Base-by-base conservation (phyloP, 2,329 filamentous ascomycete species). In the Microdochium nivale region DNA sequence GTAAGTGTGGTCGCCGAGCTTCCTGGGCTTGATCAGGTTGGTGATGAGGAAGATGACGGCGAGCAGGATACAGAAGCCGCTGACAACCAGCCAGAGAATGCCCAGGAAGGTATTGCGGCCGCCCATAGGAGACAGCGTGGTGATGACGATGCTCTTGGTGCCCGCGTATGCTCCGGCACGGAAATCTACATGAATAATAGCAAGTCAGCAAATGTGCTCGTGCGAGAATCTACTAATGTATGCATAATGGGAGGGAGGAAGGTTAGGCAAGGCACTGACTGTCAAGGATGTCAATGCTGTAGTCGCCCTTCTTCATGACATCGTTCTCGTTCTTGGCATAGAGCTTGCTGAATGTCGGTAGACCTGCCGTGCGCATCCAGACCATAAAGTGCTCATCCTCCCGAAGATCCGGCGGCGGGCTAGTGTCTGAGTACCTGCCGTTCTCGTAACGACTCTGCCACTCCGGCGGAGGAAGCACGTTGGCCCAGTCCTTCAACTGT, bases 1-100 rank as follows among this genome's bases (percentile, higher is more conserved):
- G 67, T 99, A 97, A 9, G 90, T 96, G 70, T 97, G 94, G 68
- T 99, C 94, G 55, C 94, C 94, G 43, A 99, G 81, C 87, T 97
- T 99, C 64, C 94, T 92, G 59, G 94, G 94, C 66, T 88, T 91
- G 69, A 99, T 84, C 57, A 97, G 77, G 71, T 97, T 91, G 1
- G 90, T 91, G 55, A 90, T 79, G 32, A 92, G 91, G 71, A 99
- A 99, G 51, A 97, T 67, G 25, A 83, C 82, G 49, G 94, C 94
- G 9, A 99, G 81, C 25, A 96, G 66, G 60, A 99, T 86, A 72
- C 94, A 99, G 53, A 97, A 78, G 48, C 92, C 94, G 52, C 91
- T 92, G 11, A 99, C 90, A 16, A 95, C 90, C 25, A 97, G 78
- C 69, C 97, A 99, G 35, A 91, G 90, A 60, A 99, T 99, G 47